Evolutionary conservation across 257 asterid genomes (phyloP).

Genomic region (Schizonepeta tenuifolia): DNA sequence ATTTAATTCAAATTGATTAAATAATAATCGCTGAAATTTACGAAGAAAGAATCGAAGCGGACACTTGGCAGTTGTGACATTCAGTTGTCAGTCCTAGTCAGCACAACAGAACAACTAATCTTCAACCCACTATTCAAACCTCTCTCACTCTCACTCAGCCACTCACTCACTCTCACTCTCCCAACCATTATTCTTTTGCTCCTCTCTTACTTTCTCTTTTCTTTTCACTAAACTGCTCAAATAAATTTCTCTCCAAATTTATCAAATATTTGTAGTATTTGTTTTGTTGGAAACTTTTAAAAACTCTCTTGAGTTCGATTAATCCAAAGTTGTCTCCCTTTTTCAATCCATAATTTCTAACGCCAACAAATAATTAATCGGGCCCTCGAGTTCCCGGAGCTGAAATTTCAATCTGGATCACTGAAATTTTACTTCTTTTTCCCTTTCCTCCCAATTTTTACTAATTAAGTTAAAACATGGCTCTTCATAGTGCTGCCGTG

Average conservation of each 20-base stretch:
- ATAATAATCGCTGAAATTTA: too few species aligned
- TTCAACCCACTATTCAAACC: not conserved
- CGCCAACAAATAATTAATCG: slow-evolving; percentile 36
- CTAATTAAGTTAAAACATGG: slow-evolving; percentile 42
- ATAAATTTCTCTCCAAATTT: not conserved
- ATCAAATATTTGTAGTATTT: not conserved
- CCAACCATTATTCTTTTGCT: not conserved
- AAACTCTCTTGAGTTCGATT: slow-evolving; percentile 35
- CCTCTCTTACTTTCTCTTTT: not conserved
- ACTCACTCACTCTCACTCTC: slow-evolving; percentile 1
- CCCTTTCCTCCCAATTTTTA: not conserved
- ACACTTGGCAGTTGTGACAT: slow-evolving; percentile 17
- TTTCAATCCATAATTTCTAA: slow-evolving; percentile 35
- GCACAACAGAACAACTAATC: slow-evolving; percentile 11
- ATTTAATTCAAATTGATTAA: too few species aligned
- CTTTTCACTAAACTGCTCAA: not conserved
- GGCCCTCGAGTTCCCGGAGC: slow-evolving; percentile 26
- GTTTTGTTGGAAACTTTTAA: slow-evolving; percentile 14
- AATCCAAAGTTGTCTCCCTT: slow-evolving; percentile 37
- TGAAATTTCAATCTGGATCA: slow-evolving; percentile 20
- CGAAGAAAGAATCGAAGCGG: too few species aligned
- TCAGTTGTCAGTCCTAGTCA: slow-evolving; percentile 21
- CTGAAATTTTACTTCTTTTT: not conserved
- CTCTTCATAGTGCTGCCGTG: slow-evolving; percentile 61
- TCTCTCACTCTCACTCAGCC: not conserved